Evolutionary conservation across 108 stramenopile genomes (phyloP), one percentile per base, ranked within the genome.

Genomic region (Discostella pseudostelligera): DNA sequence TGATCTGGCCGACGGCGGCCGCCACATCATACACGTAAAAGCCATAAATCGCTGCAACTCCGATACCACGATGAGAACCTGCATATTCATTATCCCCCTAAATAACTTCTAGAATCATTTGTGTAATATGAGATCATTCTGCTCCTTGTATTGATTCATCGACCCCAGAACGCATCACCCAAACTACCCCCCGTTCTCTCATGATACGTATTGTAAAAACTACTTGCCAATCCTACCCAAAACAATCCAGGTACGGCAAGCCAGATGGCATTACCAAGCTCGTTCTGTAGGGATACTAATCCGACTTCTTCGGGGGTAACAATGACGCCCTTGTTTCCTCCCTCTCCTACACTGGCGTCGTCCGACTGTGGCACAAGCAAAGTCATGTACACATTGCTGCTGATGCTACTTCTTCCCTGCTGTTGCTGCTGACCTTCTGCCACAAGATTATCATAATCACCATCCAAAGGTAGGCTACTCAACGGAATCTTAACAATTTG

Each of bases 301-400:
- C 83, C 85, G 32, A 83, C 82, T 59, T 86, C 85, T 49, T 86
- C 70, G 8, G 85, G 83, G 19, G 82, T 53, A 2, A 83, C 82
- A 10, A 83, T 62, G 11, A 85, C 84, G 8, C 76, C 70, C 28
- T 43, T 50, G 19, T 16, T 49, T n/a, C 3, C 16, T 19, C 21
- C 46, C 48, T 25, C 10, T 3, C 10, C 10, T 26, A 11, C 32
- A n/a, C n/a, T n/a, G n/a, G n/a, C 32, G 3, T 25, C 0, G 25
- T 84, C 67, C 43, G 64, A 24, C 9, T 40, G 44, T 7, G 59
- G 66, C 17, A 71, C 70, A 62, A 59, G 74, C 10, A 81, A 49
- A 0, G 68, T 67, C 11, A 84, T 56, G 44, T 74, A 78, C 39
- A 72, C 10, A 20, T 29, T 43, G 43, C 54, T 45, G 26, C 32